Conservation (phyloP, 331 rosid species). For the Quercus lobata region DNA sequence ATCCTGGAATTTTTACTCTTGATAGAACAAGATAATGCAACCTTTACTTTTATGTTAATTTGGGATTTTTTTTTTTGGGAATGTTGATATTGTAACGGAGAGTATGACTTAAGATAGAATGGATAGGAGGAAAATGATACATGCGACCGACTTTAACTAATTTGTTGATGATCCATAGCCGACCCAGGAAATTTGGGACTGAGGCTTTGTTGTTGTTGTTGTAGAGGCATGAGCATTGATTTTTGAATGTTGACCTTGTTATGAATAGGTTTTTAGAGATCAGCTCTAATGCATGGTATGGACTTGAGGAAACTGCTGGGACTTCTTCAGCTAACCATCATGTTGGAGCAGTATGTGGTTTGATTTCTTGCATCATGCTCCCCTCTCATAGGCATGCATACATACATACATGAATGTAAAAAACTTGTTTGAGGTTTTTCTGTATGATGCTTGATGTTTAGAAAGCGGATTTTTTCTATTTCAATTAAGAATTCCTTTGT, state of each 20-base stretch:
- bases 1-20: too few relatives aligned
- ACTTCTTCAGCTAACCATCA: constrained; percentile 52
- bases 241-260: not conserved
- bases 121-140: too few relatives aligned
- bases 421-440: not conserved
- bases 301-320: constrained; percentile 85
- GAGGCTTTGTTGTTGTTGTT: not conserved
- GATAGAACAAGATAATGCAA: not conserved
- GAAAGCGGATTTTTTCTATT: not conserved
- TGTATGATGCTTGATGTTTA: not conserved
- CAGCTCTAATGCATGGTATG: constrained; percentile 73
- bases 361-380: not conserved
- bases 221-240: not conserved
- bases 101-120: too few relatives aligned
- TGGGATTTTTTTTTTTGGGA: too few relatives aligned
- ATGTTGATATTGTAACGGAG: too few relatives aligned
- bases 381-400: not conserved
- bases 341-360: constrained; percentile 69
- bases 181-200: too few relatives aligned
- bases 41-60: not conserved
- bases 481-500: not conserved
- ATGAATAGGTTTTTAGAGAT: constrained; percentile 66
- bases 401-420: not conserved
- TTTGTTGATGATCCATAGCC: too few relatives aligned
- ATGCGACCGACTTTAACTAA: too few relatives aligned